Evolutionary conservation across 2,329 filamentous ascomycete species (phyloP).

Genomic region (Fusarium vanettenii): DNA sequence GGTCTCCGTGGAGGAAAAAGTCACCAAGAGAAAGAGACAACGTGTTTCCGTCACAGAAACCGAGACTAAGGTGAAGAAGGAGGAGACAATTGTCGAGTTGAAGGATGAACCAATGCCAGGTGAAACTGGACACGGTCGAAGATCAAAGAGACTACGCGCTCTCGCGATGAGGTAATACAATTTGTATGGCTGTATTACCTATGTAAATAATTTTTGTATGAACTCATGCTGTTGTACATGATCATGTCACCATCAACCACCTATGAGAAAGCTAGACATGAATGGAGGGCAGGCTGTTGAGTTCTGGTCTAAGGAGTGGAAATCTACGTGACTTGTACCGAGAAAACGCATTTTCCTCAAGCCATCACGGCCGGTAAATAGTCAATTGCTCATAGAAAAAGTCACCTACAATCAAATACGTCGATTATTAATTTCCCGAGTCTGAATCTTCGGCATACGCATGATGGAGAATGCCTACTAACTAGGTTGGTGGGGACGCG

Average conservation of each 20-base stretch:
- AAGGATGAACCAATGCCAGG: constrained; percentile 25
- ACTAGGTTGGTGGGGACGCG: neutral
- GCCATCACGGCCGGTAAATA: neutral
- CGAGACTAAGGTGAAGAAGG: constrained; percentile 27
- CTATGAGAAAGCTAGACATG: neutral
- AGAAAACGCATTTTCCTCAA: neutral
- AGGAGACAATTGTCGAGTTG: constrained; percentile 19
- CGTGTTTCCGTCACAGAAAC: constrained; percentile 26
- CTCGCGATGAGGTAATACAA: constrained; percentile 6
- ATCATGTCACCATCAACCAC: neutral
- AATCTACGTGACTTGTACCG: neutral
- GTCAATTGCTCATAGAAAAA: neutral
- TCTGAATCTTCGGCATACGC: neutral
- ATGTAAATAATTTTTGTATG: neutral
- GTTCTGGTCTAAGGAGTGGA: neutral
- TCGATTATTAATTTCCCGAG: neutral
- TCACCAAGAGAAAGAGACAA: constrained; percentile 42
- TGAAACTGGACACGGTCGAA: constrained; percentile 25
- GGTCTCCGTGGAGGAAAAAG: constrained; percentile 34
- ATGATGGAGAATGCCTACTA: neutral
- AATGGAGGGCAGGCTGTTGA: neutral
- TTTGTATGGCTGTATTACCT: neutral
- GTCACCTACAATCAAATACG: neutral
- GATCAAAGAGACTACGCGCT: constrained; percentile 46
- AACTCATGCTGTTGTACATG: neutral